A percentile compares a stretch with the other conserved stretches of the same genome.
phyloP scores from a whole-genome alignment of 257 asterid species.

The Oldenlandia corymbosa region DNA sequence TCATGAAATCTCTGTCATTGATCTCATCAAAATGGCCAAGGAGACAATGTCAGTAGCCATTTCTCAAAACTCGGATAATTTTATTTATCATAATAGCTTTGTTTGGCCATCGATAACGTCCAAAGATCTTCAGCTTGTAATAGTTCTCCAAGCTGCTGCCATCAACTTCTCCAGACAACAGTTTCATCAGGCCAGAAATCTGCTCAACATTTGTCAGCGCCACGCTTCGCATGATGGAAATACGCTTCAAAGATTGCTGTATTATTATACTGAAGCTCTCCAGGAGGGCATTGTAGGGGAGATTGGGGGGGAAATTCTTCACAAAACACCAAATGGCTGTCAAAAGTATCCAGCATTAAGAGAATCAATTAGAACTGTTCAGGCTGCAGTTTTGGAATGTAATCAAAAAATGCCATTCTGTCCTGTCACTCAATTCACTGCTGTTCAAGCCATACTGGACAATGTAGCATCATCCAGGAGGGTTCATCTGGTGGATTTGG shows the following conservation, averaged over 20 bases:
- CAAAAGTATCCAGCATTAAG: constrained; percentile 16
- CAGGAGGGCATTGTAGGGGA: constrained; percentile 27
- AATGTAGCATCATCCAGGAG: constrained; percentile 23
- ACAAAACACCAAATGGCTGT: not conserved
- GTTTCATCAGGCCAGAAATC: constrained; percentile 25
- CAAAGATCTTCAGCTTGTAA: constrained; percentile 23
- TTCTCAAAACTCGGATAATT: constrained; percentile 7
- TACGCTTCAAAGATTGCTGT: constrained; percentile 26
- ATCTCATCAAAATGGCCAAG: constrained; percentile 24
- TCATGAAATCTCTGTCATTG: constrained; percentile 14
- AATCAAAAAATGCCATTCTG: constrained; percentile 22
- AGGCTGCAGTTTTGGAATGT: constrained; percentile 6
- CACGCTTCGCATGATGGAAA: constrained; percentile 21
- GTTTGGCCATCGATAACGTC: constrained; percentile 7
- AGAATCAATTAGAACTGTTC: constrained; percentile 10
- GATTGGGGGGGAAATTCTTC: constrained; percentile 14
- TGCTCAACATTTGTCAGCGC: constrained; percentile 17
- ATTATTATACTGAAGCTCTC: constrained; percentile 30
- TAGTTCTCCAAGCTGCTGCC: constrained; percentile 26
- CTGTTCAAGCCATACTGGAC: constrained; percentile 35
- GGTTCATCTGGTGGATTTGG: constrained; percentile 39
- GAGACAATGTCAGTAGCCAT: not conserved
- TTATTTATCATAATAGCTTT: constrained; percentile 10
- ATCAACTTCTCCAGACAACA: constrained; percentile 20
- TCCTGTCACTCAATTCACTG: constrained; percentile 30